Evolutionary conservation across 1,284 basidiomycete genomes (phyloP).

Genomic region (Cryptococcus sp.): DNA sequence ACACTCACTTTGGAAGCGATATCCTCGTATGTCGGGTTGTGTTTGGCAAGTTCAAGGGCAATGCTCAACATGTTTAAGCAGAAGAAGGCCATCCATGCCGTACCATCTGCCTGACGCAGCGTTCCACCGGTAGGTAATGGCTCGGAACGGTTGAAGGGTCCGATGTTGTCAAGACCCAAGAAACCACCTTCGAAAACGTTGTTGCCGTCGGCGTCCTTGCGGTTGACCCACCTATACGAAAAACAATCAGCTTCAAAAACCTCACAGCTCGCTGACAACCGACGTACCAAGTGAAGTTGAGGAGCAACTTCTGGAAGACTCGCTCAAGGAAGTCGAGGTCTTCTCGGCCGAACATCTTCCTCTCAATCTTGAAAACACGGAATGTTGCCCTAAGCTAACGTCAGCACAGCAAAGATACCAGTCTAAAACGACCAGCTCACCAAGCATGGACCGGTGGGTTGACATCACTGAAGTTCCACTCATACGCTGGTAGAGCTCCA

Average conservation of each 20-base stretch:
- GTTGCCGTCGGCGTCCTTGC: conserved; percentile 90
- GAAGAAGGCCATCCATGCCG: conserved; percentile 99
- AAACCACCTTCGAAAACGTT: conserved; percentile 99
- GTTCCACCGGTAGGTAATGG: conserved; percentile 88
- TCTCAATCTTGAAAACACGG: conserved; percentile 96
- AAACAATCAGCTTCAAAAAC: conserved; percentile 8
- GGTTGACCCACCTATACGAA: conserved; percentile 84
- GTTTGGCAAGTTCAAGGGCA: conserved; percentile 94
- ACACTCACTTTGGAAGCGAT: conserved; percentile 89
- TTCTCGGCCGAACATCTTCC: conserved; percentile 87
- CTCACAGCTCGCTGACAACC: no score
- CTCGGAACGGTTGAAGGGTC: conserved; percentile 96
- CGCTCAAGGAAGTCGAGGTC: conserved; percentile 92
- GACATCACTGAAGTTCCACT: conserved; percentile 98
- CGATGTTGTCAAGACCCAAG: conserved; percentile 96
- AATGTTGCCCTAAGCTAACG: conserved; percentile 66
- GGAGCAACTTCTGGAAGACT: conserved; percentile 94
- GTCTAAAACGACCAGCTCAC: conserved; percentile 41
- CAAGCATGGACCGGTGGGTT: conserved; percentile 98
- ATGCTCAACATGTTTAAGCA: conserved; percentile 97
- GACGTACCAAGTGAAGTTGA: conserved; percentile 90
- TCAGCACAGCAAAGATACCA: background rate
- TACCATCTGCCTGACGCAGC: conserved; percentile 94
- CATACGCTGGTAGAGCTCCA: conserved; percentile 95
- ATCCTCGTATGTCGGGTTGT: conserved; percentile 96